Base-by-base conservation (phyloP, 352 stramenopile species). In the Pythium apleroticum region DNA sequence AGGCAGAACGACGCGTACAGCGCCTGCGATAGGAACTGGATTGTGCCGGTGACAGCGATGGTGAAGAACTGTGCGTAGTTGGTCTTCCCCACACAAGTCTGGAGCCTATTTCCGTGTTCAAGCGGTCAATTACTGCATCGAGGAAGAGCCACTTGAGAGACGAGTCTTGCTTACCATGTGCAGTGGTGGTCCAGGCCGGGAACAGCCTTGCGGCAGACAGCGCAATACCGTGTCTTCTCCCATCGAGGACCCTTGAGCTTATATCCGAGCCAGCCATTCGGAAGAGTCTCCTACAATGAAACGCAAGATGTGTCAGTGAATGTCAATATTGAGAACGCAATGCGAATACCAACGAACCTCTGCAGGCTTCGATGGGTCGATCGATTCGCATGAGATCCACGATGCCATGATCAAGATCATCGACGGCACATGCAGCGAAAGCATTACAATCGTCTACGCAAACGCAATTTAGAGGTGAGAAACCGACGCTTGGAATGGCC, bases 41-140 rank as follows among this genome's bases (percentile, higher is more conserved):
- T 20, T 1, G 76, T 80, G 15, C 80, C 81, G 30, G 79, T 84
- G 60, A 78, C 79, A 0, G 87, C 87, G 58, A 96, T 84, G 22
- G 80, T 92, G 65, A 94, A 94, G 62, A 96, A 96, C 52, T 94
- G 85, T n/a, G 74, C 84, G 52, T 96, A 96, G 56, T 96, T 96
- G 39, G 74, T 68, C 60, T 84, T 83, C 41, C 85, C 87, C 24
- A 96, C 84, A 53, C 87, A 96, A 5, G 85, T 96, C 63, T 96
- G 84, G 12, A 96, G 73, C 87, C 80, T 89, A 52, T 2, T n/a
- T n/a, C n/a, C n/a, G n/a, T n/a, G n/a, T n/a, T n/a, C n/a, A n/a
- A n/a, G n/a, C n/a, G n/a, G n/a, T n/a, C n/a, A n/a, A n/a, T n/a
- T n/a, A n/a, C n/a, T n/a, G n/a, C n/a, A n/a, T n/a, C n/a, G n/a